Conservation (phyloP, 176 grass and related monocot species). For the Musa beccarii region DNA sequence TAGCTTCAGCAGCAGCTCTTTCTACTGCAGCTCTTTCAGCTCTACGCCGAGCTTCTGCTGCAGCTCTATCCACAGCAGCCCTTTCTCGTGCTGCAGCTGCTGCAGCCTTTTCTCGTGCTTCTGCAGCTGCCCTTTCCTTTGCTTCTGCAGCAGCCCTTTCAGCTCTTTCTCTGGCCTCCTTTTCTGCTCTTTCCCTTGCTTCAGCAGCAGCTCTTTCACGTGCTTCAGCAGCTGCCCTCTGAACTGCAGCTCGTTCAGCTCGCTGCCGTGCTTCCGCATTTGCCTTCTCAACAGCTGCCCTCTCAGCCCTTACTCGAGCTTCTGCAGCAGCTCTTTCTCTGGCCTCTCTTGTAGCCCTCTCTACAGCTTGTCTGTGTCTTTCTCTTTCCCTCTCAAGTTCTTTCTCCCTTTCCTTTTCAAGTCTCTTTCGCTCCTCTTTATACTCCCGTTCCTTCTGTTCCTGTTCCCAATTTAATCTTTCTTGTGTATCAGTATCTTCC, state of each 20-base stretch:
- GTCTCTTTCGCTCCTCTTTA: slow-evolving; percentile 26
- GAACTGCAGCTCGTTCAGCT: slow-evolving; percentile 55
- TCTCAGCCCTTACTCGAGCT: slow-evolving; percentile 21
- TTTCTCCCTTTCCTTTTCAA: slow-evolving; percentile 28
- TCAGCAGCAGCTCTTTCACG: slow-evolving; percentile 15
- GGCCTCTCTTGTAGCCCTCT: slow-evolving; percentile 44
- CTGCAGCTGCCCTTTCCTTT: slow-evolving; percentile 1
- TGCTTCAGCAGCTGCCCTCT: slow-evolving; percentile 45
- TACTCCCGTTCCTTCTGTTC: slow-evolving; percentile 33
- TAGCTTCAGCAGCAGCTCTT: slow-evolving; percentile 11
- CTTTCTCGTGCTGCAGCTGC: slow-evolving; percentile 1
- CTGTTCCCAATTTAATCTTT: slow-evolving; percentile 30
- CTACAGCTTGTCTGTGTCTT: slow-evolving; percentile 28
- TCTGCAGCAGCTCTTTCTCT: slow-evolving; percentile 24
- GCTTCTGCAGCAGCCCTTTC: background rate
- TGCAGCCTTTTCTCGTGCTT: background rate
- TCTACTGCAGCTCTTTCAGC: slow-evolving; percentile 5
- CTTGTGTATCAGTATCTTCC: slow-evolving; percentile 26
- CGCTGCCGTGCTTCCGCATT: slow-evolving; percentile 27
- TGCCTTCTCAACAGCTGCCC: slow-evolving; percentile 13
- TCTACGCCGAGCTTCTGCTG: slow-evolving; percentile 5
- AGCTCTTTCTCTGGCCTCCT: slow-evolving; percentile 7
- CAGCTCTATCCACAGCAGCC: slow-evolving; percentile 8
- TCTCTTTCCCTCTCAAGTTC: slow-evolving; percentile 34
- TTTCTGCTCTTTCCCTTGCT: slow-evolving; percentile 12